Base-by-base conservation (phyloP, 2,329 filamentous ascomycete species). In the Chalaropsis ovoidea region DNA sequence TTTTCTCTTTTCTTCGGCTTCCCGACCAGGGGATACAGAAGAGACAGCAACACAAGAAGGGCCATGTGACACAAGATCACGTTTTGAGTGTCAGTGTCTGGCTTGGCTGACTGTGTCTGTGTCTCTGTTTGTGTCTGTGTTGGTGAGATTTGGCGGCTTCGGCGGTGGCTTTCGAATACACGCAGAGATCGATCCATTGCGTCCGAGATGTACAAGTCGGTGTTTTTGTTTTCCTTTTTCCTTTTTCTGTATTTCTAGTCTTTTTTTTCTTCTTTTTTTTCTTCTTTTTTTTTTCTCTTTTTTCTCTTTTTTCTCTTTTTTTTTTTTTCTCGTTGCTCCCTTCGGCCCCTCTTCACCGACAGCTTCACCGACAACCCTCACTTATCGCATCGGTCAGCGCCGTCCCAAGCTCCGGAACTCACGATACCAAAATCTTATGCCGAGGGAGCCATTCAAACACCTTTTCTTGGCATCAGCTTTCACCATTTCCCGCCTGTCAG, bases 11-110 rank as follows among this genome's bases (percentile, higher is more conserved):
- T 31, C 27, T 17, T 35, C 27, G 7, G 13, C 22, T 56, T 31
- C 5, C 52, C 22, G 52, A 17, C 27, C 27, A 35, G 52, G 52
- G 13, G 52, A 56, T 19, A 10, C 52, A n/a, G 13, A 43, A 3
- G 42, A 15, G 13, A 10, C 42, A 43, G 1, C 42, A 56, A 27
- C 52, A 56, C 17, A 13, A 11, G 27, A 56, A 31, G 52, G 24
- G 10, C 52, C 52, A 56, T 56, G 52, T 56, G 52, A 56, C 52
- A 56, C 52, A 56, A 56, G 27, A 22, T 31, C 52, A 56, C 52
- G 27, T 52, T 41, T 49, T 49, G 47, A 13, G 47, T 49, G 47
- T 49, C 45, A n/a, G 45, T 52, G n/a, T n/a, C n/a, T n/a, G n/a
- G n/a, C n/a, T n/a, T n/a, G 62, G 17, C 39, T 63, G 62, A n/a